Evolutionary conservation across 2,329 filamentous ascomycete species (phyloP).

Genomic region (Fusarium brevicatenulatum): DNA sequence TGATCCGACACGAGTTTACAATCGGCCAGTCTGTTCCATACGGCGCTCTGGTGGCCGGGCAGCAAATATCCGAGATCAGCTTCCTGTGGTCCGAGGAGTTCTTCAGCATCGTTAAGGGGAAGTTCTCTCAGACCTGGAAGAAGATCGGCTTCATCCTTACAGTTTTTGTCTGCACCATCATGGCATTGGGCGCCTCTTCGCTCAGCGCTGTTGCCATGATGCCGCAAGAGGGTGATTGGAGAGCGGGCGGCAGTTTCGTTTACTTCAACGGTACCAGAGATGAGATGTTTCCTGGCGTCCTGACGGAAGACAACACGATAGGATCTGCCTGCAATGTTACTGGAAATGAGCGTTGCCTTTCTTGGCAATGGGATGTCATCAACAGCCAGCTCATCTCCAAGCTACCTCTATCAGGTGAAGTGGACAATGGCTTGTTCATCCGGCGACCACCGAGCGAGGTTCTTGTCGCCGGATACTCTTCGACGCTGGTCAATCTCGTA

Average conservation of each 20-base stretch:
- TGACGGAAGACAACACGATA: slow-evolving; percentile 20
- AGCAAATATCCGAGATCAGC: slow-evolving; percentile 35
- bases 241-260: slow-evolving; percentile 30
- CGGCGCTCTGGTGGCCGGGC: slow-evolving; percentile 31
- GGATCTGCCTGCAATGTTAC: slow-evolving; percentile 16
- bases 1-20: slow-evolving; percentile 33
- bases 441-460: slow-evolving; percentile 25
- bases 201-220: slow-evolving; percentile 39
- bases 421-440: slow-evolving; percentile 24
- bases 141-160: slow-evolving; percentile 28
- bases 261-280: slow-evolving; percentile 30
- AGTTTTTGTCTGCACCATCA: slow-evolving; percentile 23
- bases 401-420: slow-evolving; percentile 18
- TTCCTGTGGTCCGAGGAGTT: slow-evolving; percentile 39
- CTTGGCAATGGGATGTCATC: slow-evolving; percentile 38
- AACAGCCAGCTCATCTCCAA: slow-evolving; percentile 33
- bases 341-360: slow-evolving; percentile 28
- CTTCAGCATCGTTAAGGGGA: slow-evolving; percentile 25
- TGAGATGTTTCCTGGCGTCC: slow-evolving; percentile 10
- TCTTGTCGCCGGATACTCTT: slow-evolving; percentile 14
- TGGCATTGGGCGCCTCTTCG: slow-evolving; percentile 33
- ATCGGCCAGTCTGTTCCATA: slow-evolving; percentile 31
- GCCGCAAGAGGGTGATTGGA: slow-evolving; percentile 36
- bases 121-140: slow-evolving; percentile 33
- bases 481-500: slow-evolving; percentile 17